These are phyloP conservation scores for Isabelozyma heimii DNA, from an alignment of 805 yeast genomes.

Conservation along the genomic window DNA sequence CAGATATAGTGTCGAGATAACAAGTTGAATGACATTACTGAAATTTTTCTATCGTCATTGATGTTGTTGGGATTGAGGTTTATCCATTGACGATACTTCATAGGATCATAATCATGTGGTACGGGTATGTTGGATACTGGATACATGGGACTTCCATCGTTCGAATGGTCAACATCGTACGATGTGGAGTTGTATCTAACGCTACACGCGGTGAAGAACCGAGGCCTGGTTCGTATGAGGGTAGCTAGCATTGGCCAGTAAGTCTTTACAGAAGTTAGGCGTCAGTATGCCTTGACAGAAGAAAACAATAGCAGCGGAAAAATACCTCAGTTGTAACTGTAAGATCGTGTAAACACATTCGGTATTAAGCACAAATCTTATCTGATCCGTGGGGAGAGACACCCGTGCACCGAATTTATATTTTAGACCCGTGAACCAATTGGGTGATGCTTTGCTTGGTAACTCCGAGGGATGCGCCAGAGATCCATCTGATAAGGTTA, in stretches of 20 bases:
- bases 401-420: background rate
- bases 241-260: background rate
- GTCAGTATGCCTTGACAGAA: background rate
- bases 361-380: background rate
- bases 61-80: conserved; percentile 4
- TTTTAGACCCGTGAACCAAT: background rate
- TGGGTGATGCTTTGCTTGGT: too few relatives aligned
- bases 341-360: background rate
- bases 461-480: too few relatives aligned
- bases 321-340: too few relatives aligned
- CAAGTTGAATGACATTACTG: conserved; percentile 44
- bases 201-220: background rate
- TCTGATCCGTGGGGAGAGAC: background rate
- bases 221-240: background rate
- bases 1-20: conserved; percentile 58
- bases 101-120: conserved; percentile 17
- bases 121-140: background rate
- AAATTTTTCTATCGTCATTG: conserved; percentile 4
- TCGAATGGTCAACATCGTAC: background rate
- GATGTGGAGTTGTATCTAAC: background rate
- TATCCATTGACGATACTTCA: conserved; percentile 19
- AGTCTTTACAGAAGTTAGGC: background rate
- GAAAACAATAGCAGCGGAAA: background rate
- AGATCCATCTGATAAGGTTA: background rate
- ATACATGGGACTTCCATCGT: background rate